Evolutionary conservation across 306 rosid genomes (phyloP).

Genomic region (Malus domestica): ASM211411v1 NC_041795.1:5688001-5688500

Average conservation of each 20-base stretch:
- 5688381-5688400: not conserved
- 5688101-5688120: slow-evolving; percentile 42
- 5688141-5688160: not conserved
- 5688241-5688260: not conserved
- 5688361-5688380: not conserved
- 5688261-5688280: not conserved
- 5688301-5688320: not conserved
- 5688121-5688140: no score
- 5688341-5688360: not conserved
- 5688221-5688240: not conserved
- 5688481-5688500: no score
- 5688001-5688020: slow-evolving; percentile 60
- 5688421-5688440: not conserved
- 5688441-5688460: no score
- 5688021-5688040: slow-evolving; percentile 48
- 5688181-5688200: not conserved
- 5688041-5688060: slow-evolving; percentile 38
- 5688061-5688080: slow-evolving; percentile 29
- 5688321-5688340: not conserved
- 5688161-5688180: not conserved
- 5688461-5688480: not conserved
- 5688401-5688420: not conserved
- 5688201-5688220: not conserved
- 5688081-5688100: slow-evolving; percentile 44
- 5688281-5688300: not conserved